A percentile compares a stretch with the other conserved stretches of the same genome.
phyloP scores from a whole-genome alignment of 495 filamentous ascomycete species.

The Copromyces sp. region DNA sequence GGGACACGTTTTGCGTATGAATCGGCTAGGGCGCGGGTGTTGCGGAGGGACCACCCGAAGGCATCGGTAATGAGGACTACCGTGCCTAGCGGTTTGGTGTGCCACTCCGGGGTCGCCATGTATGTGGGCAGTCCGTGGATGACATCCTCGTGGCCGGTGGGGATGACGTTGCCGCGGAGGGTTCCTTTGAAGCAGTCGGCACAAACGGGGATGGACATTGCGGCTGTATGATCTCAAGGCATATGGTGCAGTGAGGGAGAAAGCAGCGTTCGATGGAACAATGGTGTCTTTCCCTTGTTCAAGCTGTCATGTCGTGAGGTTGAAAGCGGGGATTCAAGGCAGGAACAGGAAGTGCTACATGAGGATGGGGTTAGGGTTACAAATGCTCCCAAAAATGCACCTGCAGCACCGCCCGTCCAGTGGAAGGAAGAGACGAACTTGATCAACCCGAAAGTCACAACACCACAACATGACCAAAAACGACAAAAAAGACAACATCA shows the following conservation, averaged over 20 bases:
- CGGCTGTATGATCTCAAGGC: not conserved
- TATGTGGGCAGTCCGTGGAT: constrained; percentile 45
- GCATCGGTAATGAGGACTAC: constrained; percentile 47
- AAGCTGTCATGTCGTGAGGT: not conserved
- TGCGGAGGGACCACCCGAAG: constrained; percentile 48
- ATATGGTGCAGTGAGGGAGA: not conserved
- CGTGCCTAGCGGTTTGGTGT: constrained; percentile 30
- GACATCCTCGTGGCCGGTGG: constrained; percentile 16
- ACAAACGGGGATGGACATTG: constrained; percentile 12
- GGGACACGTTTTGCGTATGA: constrained; percentile 38
- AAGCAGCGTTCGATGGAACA: not conserved
- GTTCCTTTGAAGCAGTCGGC: constrained; percentile 23
- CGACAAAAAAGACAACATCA: not conserved
- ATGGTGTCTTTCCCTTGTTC: not conserved
- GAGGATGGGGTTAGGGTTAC: not conserved
- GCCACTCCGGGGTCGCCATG: constrained; percentile 27
- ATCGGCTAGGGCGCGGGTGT: constrained; percentile 45
- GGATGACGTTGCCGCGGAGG: constrained; percentile 17
- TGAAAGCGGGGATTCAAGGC: not conserved
- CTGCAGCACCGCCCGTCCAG: not conserved
- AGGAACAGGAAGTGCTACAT: not conserved
- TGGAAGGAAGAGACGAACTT: not conserved
- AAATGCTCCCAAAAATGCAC: not conserved
- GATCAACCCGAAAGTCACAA: not conserved
- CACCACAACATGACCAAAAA: not conserved